Base-by-base conservation (phyloP, 2,329 filamentous ascomycete genomes). In the Chaetomium olivaceum region DNA sequence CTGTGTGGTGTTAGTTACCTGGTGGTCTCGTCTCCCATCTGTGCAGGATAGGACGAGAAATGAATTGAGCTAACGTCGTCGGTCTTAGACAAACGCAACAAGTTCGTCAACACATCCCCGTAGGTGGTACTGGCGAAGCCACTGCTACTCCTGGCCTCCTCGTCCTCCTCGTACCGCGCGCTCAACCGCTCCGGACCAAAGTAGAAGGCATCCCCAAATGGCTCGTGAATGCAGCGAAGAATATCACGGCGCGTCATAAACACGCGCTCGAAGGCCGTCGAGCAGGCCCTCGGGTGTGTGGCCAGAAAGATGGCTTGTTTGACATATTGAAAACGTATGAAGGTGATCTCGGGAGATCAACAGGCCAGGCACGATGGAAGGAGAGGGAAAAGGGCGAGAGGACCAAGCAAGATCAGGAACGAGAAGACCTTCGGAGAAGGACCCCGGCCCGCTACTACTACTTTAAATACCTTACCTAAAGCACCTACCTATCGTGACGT, bases 191-290 rank as follows among this genome's bases (percentile, higher is more conserved):
- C 95, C 7, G 94, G 93, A 61, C 95, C 94, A 75, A 90, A 98
- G 81, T 98, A 98, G 76, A 94, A 98, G 67, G 93, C 91, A 79
- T 98, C 95, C 62, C 94, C 94, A 79, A 98, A 98, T 5, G 95
- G 95, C 81, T 99, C 95, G 78, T 98, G 95, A 72, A 95, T 84
- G 76, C 92, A 96, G 73, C 89, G 84, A 66, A 98, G 85, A 62
- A 84, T 88, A 74, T 96, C 89, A 72, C 87, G 86, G 71, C 92
- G 90, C 73, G 93, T 97, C 94, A 98, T 97, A 79, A 99, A 98
- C 70, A 98, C 93, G 79, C 94, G 85, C 83, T 99, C 95, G 81
- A 98, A 99, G 33, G 95, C 95, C 58, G 95, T 98, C 64, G 93
- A 97, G 82, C 93, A 97, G 70, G 94, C 92, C 79, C 95, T 86